A percentile compares a stretch with the other conserved stretches of the same genome.
phyloP scores from a whole-genome alignment of 2,329 filamentous ascomycete species.

The Rutstroemia sp. region DNA sequence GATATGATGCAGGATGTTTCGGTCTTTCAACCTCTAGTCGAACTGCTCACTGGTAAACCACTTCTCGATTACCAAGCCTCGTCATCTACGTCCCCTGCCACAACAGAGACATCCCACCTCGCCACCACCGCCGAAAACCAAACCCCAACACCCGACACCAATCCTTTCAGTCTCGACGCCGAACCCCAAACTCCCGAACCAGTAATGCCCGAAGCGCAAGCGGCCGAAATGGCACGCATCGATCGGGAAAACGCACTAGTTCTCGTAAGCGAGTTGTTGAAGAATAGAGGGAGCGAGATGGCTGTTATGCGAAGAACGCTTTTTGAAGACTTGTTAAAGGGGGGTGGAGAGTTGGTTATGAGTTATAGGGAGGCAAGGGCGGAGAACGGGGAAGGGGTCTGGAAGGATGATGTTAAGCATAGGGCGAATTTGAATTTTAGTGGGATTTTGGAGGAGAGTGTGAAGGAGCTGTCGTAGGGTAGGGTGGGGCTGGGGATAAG shows the following conservation, averaged over 20 bases:
- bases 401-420: too few relatives aligned
- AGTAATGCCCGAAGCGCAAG: conserved; percentile 21
- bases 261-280: conserved; percentile 47
- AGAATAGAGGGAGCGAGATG: conserved; percentile 36
- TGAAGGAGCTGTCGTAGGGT: too few relatives aligned
- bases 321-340: conserved; percentile 43
- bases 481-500: too few relatives aligned
- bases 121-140: background rate
- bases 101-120: background rate
- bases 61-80: conserved; percentile 17
- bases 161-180: background rate
- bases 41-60: conserved; percentile 42
- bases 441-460: too few relatives aligned
- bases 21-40: conserved; percentile 38
- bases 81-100: background rate
- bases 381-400: background rate
- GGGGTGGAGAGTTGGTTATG: conserved; percentile 36
- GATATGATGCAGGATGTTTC: conserved; percentile 36
- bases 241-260: conserved; percentile 57
- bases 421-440: too few relatives aligned
- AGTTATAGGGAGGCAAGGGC: conserved; percentile 16
- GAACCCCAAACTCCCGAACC: conserved; percentile 4
- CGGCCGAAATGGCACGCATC: conserved; percentile 39
- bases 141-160: background rate
- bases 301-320: conserved; percentile 32